Evolutionary conservation across 208 protist genomes (phyloP).

Genomic region (Wallacemonas collosoma): DNA sequence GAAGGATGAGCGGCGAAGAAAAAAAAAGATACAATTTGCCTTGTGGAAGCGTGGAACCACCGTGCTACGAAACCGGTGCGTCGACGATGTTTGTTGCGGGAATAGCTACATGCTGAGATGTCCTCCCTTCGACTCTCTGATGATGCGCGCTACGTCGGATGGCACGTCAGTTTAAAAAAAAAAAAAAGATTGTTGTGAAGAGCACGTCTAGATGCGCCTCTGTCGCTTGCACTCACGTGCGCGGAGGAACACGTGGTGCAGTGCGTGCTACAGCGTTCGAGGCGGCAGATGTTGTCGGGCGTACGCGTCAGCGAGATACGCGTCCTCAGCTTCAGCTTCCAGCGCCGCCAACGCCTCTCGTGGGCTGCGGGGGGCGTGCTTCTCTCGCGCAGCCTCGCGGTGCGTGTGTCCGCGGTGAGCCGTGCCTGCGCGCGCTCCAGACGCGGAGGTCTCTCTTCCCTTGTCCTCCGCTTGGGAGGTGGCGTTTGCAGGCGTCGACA

Average conservation of each 20-base stretch:
- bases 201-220: too few relatives aligned
- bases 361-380: slow-evolving; percentile 7
- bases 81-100: too few relatives aligned
- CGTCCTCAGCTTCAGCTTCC: slow-evolving; percentile 3
- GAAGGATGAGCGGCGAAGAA: slow-evolving; percentile 11
- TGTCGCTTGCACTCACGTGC: too few relatives aligned
- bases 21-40: slow-evolving; percentile 1
- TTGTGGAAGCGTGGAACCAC: too few relatives aligned
- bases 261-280: neutral
- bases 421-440: neutral
- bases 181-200: slow-evolving; percentile 12
- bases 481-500: too few relatives aligned
- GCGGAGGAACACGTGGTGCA: too few relatives aligned
- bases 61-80: too few relatives aligned
- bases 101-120: too few relatives aligned
- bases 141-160: too few relatives aligned
- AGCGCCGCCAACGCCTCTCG: slow-evolving; percentile 8
- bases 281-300: neutral
- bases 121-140: too few relatives aligned
- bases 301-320: slow-evolving; percentile 12
- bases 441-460: too few relatives aligned
- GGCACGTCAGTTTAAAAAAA: slow-evolving; percentile 12
- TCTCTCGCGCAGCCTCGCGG: neutral
- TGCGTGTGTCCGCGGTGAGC: neutral
- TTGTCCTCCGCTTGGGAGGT: too few relatives aligned